phyloP scores from a whole-genome alignment of 805 yeast genomes.

The Zygosaccharomyces gambellarensis region DNA sequence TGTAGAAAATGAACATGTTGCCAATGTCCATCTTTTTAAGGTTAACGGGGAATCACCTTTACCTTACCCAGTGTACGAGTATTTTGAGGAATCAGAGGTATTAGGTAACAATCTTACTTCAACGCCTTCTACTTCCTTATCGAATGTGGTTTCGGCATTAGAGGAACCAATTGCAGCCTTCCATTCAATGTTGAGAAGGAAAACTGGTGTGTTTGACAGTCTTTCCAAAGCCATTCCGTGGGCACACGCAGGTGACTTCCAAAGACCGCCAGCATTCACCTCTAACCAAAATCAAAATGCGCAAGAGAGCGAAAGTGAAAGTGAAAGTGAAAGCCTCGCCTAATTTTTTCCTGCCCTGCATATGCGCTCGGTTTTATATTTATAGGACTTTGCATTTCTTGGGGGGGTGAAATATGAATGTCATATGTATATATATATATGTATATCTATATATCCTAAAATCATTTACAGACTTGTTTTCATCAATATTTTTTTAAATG shows the following conservation, averaged over 20 bases:
- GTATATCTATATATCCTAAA: not conserved
- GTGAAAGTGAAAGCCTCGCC: slow-evolving; percentile 17
- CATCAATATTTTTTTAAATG: not conserved
- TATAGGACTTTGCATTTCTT: not conserved
- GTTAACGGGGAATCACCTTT: slow-evolving; percentile 85
- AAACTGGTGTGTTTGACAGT: slow-evolving; percentile 24
- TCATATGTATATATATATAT: not conserved
- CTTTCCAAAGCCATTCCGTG: slow-evolving; percentile 48
- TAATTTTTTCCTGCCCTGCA: slow-evolving; percentile 7
- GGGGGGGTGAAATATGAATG: too few species aligned
- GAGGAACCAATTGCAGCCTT: slow-evolving; percentile 23
- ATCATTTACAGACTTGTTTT: not conserved
- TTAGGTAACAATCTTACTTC: slow-evolving; percentile 1
- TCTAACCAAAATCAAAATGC: slow-evolving; percentile 15
- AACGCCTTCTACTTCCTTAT: slow-evolving; percentile 7
- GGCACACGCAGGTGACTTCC: slow-evolving; percentile 86
- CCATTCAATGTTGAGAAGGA: slow-evolving; percentile 24
- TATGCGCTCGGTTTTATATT: slow-evolving; percentile 4
- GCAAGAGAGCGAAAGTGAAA: slow-evolving; percentile 23
- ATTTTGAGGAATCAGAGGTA: slow-evolving; percentile 12
- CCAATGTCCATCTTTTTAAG: slow-evolving; percentile 78
- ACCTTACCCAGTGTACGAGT: slow-evolving; percentile 53
- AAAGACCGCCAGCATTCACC: slow-evolving; percentile 42
- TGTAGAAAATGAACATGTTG: slow-evolving; percentile 93
- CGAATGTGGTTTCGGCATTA: slow-evolving; percentile 7